Evolutionary conservation across 768 basidiomycete genomes (phyloP).

Genomic region (Epithele typhae): DNA sequence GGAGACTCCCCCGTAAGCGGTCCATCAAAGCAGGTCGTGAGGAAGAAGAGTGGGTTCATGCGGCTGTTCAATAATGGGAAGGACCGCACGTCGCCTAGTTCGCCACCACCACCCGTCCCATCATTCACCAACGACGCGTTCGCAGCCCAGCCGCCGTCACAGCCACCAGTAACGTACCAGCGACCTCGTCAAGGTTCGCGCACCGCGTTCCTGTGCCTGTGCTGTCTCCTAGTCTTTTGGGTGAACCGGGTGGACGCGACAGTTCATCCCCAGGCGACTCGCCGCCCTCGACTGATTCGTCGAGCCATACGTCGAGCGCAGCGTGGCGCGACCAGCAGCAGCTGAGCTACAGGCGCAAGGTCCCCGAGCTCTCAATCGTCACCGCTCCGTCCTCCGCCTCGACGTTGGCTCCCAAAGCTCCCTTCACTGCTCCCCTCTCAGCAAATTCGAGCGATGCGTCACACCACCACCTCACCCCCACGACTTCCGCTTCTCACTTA

Average conservation of each 20-base stretch:
- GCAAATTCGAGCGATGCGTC: constrained; percentile 11
- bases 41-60: constrained; percentile 83
- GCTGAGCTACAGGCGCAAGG: constrained; percentile 23
- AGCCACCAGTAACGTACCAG: constrained; percentile 17
- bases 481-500: constrained; percentile 11
- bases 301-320: neutral
- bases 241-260: constrained; percentile 5
- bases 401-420: constrained; percentile 4
- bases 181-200: constrained; percentile 20
- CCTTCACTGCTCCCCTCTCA: constrained; percentile 12
- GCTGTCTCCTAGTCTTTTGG: constrained; percentile 19
- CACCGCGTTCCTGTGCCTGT: constrained; percentile 26
- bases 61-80: constrained; percentile 59
- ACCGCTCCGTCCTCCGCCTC: constrained; percentile 13
- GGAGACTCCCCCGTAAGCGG: constrained; percentile 5
- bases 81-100: constrained; percentile 36
- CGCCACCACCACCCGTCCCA: constrained; percentile 55
- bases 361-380: constrained; percentile 24
- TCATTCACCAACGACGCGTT: constrained; percentile 33
- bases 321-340: constrained; percentile 16
- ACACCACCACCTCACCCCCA: constrained; percentile 16
- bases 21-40: constrained; percentile 51
- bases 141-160: constrained; percentile 2
- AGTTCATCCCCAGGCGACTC: constrained; percentile 10
- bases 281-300: constrained; percentile 3